Base-by-base conservation (phyloP, 345 rosid species). In the Laguncularia racemosa region DNA sequence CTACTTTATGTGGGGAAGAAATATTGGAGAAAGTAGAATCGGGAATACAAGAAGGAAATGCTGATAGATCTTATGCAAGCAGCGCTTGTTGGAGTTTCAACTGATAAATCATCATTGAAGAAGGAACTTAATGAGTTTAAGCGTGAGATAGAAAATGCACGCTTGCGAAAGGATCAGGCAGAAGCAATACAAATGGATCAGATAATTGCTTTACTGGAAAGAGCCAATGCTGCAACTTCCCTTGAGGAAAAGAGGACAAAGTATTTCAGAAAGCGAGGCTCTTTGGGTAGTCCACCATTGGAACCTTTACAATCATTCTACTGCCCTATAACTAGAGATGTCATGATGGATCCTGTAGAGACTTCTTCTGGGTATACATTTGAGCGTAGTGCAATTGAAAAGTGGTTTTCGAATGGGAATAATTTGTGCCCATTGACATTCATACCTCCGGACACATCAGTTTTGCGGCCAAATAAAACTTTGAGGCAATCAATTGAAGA, bases 161-260 rank as follows among this genome's bases (percentile, higher is more conserved):
- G 72, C 64, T 71, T 82, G 57, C 74, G 72, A 67, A 84, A 81
- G 71, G 73, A 84, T 63, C 79, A 71, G 57, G 91, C 85, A 26
- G 91, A 85, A 71, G 79, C 81, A 58, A 73, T 85, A 64, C 91
- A 82, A 70, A 82, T n/a, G n/a, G n/a, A n/a, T n/a, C n/a, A n/a
- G n/a, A n/a, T n/a, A n/a, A n/a, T n/a, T n/a, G n/a, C n/a, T 72
- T 71, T 85, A 72, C 65, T 85, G 63, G 88, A 71, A 80, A 74
- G 80, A 56, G 83, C 88, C 16, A 88, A 85, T 74, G 85, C 75
- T 60, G 70, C 83, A 57, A 71, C 78, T 16, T 79, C 88, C 60
- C 79, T 73, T 13, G 58, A 28, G 62, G 91, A 82, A 64, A 85
- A 73, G 68, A 84, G 80, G 68, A 67, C 51, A 13, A 79, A 62